Percentiles rank a stretch among this genome's conserved stretches.
phyloP scores from a whole-genome alignment of 116 monocot genomes.

The Dioscorea cayenensis region DNA sequence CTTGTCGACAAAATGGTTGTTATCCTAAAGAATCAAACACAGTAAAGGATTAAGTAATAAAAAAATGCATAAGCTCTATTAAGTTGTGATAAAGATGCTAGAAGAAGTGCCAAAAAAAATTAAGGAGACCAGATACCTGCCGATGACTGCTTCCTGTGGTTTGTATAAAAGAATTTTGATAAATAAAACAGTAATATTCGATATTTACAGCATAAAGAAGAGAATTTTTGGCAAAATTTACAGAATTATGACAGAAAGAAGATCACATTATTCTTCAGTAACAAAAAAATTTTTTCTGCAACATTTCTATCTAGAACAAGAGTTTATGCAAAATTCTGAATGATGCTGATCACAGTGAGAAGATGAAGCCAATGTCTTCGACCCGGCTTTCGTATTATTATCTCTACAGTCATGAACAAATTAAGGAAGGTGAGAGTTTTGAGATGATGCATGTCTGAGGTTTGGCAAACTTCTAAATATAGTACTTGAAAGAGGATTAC shows the following conservation, averaged over 20 bases:
- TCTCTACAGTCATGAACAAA: constrained; percentile 5
- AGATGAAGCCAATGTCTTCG: background rate
- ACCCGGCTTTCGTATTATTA: no score
- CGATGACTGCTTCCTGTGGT: background rate
- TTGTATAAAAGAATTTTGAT: background rate
- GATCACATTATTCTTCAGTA: background rate
- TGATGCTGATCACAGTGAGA: no score
- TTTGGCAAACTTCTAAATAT: constrained; percentile 50
- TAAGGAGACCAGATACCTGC: no score
- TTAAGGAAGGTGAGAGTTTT: constrained; percentile 37
- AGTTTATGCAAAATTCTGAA: background rate
- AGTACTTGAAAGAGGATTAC: constrained; percentile 34
- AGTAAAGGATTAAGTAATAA: no score
- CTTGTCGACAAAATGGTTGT: no score
- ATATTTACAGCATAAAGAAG: background rate
- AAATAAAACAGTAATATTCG: background rate
- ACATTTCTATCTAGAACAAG: background rate
- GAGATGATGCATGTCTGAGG: constrained; percentile 44
- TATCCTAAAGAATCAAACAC: no score
- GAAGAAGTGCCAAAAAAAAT: no score
- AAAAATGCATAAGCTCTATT: no score
- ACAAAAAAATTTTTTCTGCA: background rate
- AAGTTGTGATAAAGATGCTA: no score
- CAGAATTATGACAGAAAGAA: background rate
- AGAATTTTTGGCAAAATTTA: background rate